phyloP scores from a whole-genome alignment of 2,329 filamentous ascomycete species.

The Zelopaecilomyces penicillatus region DNA sequence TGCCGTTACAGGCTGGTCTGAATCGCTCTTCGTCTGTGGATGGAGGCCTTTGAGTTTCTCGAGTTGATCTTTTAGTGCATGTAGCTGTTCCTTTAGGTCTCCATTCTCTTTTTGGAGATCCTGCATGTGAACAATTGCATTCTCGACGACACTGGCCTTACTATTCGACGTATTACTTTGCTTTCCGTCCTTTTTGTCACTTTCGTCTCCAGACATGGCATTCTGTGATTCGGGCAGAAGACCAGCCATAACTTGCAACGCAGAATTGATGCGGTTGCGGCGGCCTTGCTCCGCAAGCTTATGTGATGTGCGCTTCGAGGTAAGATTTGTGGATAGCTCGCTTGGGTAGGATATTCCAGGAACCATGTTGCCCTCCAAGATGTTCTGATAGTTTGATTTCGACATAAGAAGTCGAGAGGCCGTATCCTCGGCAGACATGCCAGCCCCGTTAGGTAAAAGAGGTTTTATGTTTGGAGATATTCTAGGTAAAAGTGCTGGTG shows the following conservation, averaged over 20 bases:
- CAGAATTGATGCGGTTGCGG: slow-evolving; percentile 89
- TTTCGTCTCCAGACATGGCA: slow-evolving; percentile 33
- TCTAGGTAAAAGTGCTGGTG: slow-evolving; percentile 75
- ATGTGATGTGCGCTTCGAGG: slow-evolving; percentile 93
- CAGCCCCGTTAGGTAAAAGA: slow-evolving; percentile 56
- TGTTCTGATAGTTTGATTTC: slow-evolving; percentile 97
- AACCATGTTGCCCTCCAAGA: slow-evolving; percentile 84
- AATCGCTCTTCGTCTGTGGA: too few species aligned
- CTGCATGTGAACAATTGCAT: slow-evolving; percentile 93
- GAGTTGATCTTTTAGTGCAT: slow-evolving; percentile 23
- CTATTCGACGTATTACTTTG: slow-evolving; percentile 58
- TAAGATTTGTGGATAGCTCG: slow-evolving; percentile 84
- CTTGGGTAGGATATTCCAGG: slow-evolving; percentile 87
- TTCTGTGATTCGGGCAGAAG: slow-evolving; percentile 58
- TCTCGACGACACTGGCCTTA: slow-evolving; percentile 96
- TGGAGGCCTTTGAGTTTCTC: slow-evolving; percentile 16
- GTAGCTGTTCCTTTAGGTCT: slow-evolving; percentile 55
- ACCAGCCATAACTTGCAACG: slow-evolving; percentile 81
- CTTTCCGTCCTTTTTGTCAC: slow-evolving; percentile 40
- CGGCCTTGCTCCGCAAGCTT: slow-evolving; percentile 97
- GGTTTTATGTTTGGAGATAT: slow-evolving; percentile 96
- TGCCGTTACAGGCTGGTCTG: too few species aligned
- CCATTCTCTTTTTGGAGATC: slow-evolving; percentile 67
- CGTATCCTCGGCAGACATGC: slow-evolving; percentile 48
- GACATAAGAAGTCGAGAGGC: slow-evolving; percentile 73